Percentiles rank a stretch among this genome's conserved stretches.
phyloP scores from a whole-genome alignment of 352 stramenopile species.

The Globisporangium mamillatum region DNA sequence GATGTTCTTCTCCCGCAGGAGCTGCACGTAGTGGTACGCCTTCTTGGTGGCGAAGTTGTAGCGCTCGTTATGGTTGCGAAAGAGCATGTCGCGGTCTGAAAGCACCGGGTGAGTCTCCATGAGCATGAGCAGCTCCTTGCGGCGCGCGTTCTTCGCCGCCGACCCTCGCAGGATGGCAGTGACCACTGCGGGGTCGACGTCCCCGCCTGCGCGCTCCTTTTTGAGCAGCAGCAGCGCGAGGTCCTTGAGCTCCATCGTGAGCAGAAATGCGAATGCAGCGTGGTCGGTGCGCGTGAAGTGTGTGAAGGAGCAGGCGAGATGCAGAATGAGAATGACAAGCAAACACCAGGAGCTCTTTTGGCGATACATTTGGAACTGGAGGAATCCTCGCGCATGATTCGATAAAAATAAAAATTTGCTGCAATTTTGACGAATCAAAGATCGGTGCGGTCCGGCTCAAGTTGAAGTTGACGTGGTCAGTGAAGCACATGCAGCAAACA shows the following conservation, averaged over 20 bases:
- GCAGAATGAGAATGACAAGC: neutral
- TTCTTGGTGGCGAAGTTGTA: constrained; percentile 32
- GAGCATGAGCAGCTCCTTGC: constrained; percentile 16
- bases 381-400: neutral
- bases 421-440: neutral
- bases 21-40: constrained; percentile 35
- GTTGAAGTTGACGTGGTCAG: no score
- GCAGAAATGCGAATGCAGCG: neutral
- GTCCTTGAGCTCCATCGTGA: constrained; percentile 19
- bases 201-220: constrained; percentile 20
- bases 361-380: neutral
- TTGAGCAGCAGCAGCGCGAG: constrained; percentile 20
- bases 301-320: neutral
- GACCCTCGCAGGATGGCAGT: constrained; percentile 14
- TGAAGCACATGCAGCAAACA: no score
- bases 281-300: neutral
- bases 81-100: constrained; percentile 42
- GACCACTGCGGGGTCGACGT: constrained; percentile 19
- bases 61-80: constrained; percentile 39
- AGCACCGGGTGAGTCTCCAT: constrained; percentile 35
- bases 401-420: neutral
- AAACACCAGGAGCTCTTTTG: neutral
- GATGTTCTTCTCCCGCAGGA: constrained; percentile 32
- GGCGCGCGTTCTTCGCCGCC: constrained; percentile 11
- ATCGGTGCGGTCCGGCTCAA: no score